A percentile compares a stretch with the other conserved stretches of the same genome.
phyloP scores from a whole-genome alignment of 75 land plant species.

The Sequoia sempervirens region DNA sequence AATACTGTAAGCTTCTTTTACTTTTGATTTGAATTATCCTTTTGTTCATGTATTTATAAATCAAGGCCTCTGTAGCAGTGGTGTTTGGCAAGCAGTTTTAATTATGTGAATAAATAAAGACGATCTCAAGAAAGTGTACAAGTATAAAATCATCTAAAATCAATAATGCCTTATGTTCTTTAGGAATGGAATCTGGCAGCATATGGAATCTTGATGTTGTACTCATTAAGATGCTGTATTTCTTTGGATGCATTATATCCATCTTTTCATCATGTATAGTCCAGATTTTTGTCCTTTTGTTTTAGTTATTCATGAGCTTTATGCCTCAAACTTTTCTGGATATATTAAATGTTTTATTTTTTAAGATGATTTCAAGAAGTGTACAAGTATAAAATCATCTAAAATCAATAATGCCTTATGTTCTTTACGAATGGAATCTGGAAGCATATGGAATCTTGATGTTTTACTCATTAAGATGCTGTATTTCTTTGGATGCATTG shows the following conservation, averaged over 20 bases:
- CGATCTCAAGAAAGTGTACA: neutral
- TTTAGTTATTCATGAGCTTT: neutral
- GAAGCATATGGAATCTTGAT: neutral
- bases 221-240: neutral
- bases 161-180: neutral
- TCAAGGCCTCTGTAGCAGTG: neutral
- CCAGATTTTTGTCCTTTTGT: neutral
- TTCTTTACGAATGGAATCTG: neutral
- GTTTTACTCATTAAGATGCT: neutral
- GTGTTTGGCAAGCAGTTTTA: neutral
- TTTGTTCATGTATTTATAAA: neutral
- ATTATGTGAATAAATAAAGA: neutral
- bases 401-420: neutral
- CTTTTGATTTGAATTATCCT: neutral
- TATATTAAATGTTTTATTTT: no score
- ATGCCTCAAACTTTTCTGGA: neutral
- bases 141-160: neutral
- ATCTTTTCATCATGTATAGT: neutral
- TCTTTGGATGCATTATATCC: neutral
- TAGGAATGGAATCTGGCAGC: neutral
- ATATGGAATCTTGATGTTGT: neutral
- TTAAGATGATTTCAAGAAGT: neutral
- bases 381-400: neutral
- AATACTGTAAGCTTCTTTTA: neutral
- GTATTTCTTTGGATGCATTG: neutral